Conservation (phyloP, 495 filamentous ascomycete genomes). For the Annulohypoxylon bovei region DNA sequence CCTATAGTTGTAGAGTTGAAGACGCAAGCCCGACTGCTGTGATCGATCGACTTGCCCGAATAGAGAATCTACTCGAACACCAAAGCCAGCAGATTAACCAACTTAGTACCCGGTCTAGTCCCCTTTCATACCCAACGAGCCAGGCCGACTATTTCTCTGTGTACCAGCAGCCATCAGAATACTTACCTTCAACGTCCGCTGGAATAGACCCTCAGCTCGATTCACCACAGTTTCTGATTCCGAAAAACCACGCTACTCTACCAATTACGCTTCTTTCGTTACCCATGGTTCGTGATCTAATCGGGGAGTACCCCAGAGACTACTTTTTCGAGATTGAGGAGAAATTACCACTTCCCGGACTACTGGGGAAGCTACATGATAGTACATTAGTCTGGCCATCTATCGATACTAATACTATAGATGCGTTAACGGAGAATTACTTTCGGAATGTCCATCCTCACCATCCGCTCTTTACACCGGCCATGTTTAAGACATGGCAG, state of each 20-base stretch:
- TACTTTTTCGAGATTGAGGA: conserved; percentile 49
- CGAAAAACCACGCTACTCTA: conserved; percentile 45
- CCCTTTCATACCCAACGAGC: conserved; percentile 42
- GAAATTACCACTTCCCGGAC: conserved; percentile 41
- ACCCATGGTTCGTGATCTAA: conserved; percentile 42
- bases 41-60: conserved; percentile 46
- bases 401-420: conserved; percentile 39
- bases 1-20: conserved; percentile 36
- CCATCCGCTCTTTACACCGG: conserved; percentile 46
- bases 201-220: conserved; percentile 41
- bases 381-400: conserved; percentile 40
- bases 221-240: conserved; percentile 47
- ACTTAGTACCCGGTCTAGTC: conserved; percentile 38
- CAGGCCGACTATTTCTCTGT: conserved; percentile 41
- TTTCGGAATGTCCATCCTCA: conserved; percentile 49
- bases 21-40: conserved; percentile 44
- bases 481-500: conserved; percentile 45
- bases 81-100: conserved; percentile 48
- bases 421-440: conserved; percentile 43
- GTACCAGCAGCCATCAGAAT: conserved; percentile 41
- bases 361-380: conserved; percentile 41
- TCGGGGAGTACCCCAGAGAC: conserved; percentile 47
- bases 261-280: conserved; percentile 44
- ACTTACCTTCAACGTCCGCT: conserved; percentile 37
- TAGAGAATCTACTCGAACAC: conserved; percentile 48